Base-by-base conservation (phyloP, 164 flowering plant genomes). In the Tetrastigma voinierianum region DNA sequence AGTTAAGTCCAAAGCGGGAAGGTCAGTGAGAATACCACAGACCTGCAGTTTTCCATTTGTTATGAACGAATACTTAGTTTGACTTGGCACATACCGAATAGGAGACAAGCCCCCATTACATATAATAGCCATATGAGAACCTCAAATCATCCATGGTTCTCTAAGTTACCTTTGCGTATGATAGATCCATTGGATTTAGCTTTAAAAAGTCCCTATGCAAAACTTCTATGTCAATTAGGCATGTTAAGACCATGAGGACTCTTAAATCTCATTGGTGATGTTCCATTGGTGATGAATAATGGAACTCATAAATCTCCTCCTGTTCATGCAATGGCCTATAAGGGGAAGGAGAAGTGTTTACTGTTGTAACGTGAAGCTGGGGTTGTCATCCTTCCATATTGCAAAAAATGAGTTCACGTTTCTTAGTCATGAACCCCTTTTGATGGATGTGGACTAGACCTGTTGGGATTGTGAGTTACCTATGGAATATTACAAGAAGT, bases 1-100 rank as follows among this genome's bases (percentile, higher is more conserved):
- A 43, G 93, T 95, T 65, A 97, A 98, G 90, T 47, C 99, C 98
- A 65, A 95, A 92, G 77, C 98, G n/a, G 92, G 23, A 97, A 95
- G 72, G 98, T 96, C 62, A 95, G 75, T 53, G 92, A n/a, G 91
- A 78, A 93, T 89, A 46, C 95, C 96, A 45, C n/a, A n/a, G n/a
- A n/a, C n/a, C 99, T 95, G 82, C 45, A 70, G n/a, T 5, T 11
- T 21, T 10, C 54, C 44, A 18, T 20, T 57, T 3, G 1, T 46
- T 7, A 21, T 18, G 40, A 18, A 9, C 24, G n/a, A 64, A 64
- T 19, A 49, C 14, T 49, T 49, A 49, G n/a, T 49, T 5, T 13
- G 16, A 49, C n/a, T n/a, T 11, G 15, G 16, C 15, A 49, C 52
- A 17, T 54, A 1, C 23, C 14, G 43, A 13, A 40, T 16, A 59